Evolutionary conservation across 1,284 basidiomycete species (phyloP).

Genomic region (Erythrobasidium hasegawianum): DNA sequence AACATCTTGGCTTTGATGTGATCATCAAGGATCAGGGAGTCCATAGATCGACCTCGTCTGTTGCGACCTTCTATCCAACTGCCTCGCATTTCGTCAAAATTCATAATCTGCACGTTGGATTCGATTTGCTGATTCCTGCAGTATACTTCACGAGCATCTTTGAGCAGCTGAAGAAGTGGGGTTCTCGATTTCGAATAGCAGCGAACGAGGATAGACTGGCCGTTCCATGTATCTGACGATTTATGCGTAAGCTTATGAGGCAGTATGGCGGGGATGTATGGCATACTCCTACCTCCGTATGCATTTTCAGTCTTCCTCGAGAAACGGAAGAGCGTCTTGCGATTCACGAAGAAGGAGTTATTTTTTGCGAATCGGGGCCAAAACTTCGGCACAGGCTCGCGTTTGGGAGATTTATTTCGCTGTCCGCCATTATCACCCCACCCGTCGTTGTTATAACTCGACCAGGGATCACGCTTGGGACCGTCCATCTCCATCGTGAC

Average conservation of each 20-base stretch:
- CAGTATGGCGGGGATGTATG: no score
- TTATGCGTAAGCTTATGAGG: no score
- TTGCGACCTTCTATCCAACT: not conserved
- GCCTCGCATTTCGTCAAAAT: not conserved
- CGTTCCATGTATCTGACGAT: slow-evolving; percentile 8
- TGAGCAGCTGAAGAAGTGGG: slow-evolving; percentile 21
- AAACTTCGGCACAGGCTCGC: not conserved
- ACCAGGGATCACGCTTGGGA: not conserved
- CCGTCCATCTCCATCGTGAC: not conserved
- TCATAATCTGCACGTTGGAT: slow-evolving; percentile 1
- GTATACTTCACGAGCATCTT: slow-evolving; percentile 17
- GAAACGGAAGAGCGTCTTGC: not conserved
- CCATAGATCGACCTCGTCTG: slow-evolving; percentile 37
- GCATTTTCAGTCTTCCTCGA: not conserved
- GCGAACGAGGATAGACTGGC: slow-evolving; percentile 9
- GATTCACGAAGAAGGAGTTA: not conserved
- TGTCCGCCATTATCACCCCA: not conserved
- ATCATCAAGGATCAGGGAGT: slow-evolving; percentile 42
- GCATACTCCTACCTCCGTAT: not conserved
- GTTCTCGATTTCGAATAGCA: slow-evolving; percentile 10
- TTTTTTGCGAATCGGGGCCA: not conserved
- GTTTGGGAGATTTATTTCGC: not conserved
- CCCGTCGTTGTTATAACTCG: not conserved
- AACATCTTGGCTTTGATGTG: slow-evolving; percentile 42
- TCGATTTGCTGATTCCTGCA: not conserved